These are phyloP conservation scores for Helenozyma rhizophorensis DNA, from an alignment of 805 yeast species.

Conservation along the genomic window DNA sequence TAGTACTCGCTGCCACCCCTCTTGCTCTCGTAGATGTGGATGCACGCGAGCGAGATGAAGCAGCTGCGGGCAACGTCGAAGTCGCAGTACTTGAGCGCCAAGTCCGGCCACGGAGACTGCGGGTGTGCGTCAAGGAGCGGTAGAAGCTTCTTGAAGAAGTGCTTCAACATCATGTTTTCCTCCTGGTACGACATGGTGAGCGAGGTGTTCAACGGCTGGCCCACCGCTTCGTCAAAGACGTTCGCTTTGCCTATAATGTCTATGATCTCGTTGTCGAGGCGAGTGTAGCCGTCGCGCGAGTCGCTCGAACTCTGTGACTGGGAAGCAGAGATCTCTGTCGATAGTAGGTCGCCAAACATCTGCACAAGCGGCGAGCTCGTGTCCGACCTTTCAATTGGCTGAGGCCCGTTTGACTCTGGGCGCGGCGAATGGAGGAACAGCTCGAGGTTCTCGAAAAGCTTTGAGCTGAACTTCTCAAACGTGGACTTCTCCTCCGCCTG, in stretches of 20 bases:
- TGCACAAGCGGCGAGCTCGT: constrained; percentile 9
- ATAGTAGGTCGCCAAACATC: constrained; percentile 7
- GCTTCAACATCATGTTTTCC: constrained; percentile 52
- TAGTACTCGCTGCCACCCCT: constrained; percentile 50
- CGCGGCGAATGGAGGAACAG: constrained; percentile 14
- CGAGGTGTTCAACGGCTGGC: constrained; percentile 4
- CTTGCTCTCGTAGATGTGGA: constrained; percentile 50
- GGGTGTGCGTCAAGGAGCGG: constrained; percentile 58
- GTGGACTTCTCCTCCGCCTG: constrained; percentile 7
- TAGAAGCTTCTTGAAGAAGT: constrained; percentile 50
- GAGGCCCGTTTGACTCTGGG: too few relatives aligned
- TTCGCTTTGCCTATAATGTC: constrained; percentile 7
- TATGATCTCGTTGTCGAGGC: constrained; percentile 13
- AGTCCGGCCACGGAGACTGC: constrained; percentile 57
- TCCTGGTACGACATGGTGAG: constrained; percentile 35
- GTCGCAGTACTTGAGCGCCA: constrained; percentile 54
- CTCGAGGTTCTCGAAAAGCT: constrained; percentile 24
- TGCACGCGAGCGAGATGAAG: constrained; percentile 52
- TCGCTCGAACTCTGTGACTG: background rate
- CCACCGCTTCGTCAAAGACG: constrained; percentile 9
- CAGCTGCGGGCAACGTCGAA: constrained; percentile 56
- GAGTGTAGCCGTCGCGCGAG: background rate
- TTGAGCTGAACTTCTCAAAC: constrained; percentile 20
- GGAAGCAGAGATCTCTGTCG: background rate
- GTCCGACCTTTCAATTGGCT: too few relatives aligned